Conservation (phyloP, 441 rosid species). For the Theobroma grandiflorum region DNA sequence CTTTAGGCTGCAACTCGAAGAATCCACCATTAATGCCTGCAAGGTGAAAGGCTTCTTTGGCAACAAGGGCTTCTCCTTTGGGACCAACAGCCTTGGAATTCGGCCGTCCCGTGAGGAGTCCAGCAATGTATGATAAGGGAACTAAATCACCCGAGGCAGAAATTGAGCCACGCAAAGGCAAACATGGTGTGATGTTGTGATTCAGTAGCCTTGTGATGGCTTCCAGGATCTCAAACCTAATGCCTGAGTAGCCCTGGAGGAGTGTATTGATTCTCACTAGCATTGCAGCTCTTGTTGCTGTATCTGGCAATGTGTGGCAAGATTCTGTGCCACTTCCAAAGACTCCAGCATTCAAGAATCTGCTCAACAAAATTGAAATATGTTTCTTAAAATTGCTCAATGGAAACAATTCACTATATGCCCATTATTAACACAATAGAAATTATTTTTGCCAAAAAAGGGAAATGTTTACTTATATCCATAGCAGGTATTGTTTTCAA, state of each 20-base stretch:
- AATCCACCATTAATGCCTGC: slow-evolving; percentile 44
- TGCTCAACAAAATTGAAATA: slow-evolving; percentile 23
- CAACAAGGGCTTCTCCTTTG: slow-evolving; percentile 46
- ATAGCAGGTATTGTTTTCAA: too few relatives aligned
- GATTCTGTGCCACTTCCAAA: slow-evolving; percentile 52
- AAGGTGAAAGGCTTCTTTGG: slow-evolving; percentile 50
- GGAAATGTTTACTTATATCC: too few relatives aligned
- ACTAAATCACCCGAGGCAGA: slow-evolving; percentile 60
- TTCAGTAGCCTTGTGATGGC: slow-evolving; percentile 56
- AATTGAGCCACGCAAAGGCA: slow-evolving; percentile 64
- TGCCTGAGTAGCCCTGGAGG: slow-evolving; percentile 71
- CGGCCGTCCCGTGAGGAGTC: slow-evolving; percentile 53
- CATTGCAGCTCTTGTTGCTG: slow-evolving; percentile 64
- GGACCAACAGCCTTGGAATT: slow-evolving; percentile 56
- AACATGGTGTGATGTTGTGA: slow-evolving; percentile 54
- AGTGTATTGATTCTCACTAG: slow-evolving; percentile 66
- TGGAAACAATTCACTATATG: not conserved
- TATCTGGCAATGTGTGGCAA: slow-evolving; percentile 47
- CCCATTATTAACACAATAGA: not conserved
- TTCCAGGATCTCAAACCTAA: slow-evolving; percentile 60
- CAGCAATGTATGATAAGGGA: slow-evolving; percentile 62
- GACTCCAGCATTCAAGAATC: slow-evolving; percentile 66
- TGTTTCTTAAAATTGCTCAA: not conserved
- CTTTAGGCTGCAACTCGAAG: slow-evolving; percentile 48
- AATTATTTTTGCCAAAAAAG: too few relatives aligned